Conservation (phyloP, 306 rosid genomes). For the Sophora flavescens region DNA sequence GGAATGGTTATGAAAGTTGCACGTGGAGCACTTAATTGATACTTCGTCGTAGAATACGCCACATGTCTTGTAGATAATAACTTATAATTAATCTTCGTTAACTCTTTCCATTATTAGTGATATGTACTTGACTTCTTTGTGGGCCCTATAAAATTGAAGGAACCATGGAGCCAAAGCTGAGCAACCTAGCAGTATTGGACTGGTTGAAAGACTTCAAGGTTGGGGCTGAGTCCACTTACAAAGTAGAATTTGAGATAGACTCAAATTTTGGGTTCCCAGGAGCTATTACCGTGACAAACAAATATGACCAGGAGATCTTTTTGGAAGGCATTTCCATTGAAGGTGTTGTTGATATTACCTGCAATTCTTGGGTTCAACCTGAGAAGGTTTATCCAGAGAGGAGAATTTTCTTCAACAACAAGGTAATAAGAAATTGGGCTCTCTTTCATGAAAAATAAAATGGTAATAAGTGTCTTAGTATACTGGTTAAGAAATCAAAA, state of each 20-base stretch:
- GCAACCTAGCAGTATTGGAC: constrained; percentile 40
- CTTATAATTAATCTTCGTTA: neutral
- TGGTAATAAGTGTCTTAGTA: no score
- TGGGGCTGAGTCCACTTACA: constrained; percentile 17
- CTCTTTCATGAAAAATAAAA: no score
- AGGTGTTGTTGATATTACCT: constrained; percentile 33
- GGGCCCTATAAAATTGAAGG: constrained; percentile 35
- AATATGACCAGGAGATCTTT: constrained; percentile 48
- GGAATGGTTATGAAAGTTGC: no score
- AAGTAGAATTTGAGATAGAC: constrained; percentile 48
- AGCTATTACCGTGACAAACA: constrained; percentile 50
- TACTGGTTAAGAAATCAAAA: no score
- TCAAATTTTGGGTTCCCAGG: constrained; percentile 56
- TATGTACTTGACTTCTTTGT: constrained; percentile 1
- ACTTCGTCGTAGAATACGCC: no score
- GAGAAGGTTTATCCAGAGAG: constrained; percentile 20
- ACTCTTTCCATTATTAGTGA: neutral
- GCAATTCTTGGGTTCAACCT: constrained; percentile 59
- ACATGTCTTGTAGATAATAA: no score
- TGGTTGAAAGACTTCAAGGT: constrained; percentile 5
- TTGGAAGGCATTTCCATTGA: constrained; percentile 48
- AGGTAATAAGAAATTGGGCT: constrained; percentile 30
- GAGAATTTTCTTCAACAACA: constrained; percentile 54
- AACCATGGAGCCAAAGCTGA: constrained; percentile 47
- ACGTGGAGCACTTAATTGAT: no score